phyloP scores from a whole-genome alignment of 2,329 filamentous ascomycete genomes.

The Hypomyces perniciosus region DNA sequence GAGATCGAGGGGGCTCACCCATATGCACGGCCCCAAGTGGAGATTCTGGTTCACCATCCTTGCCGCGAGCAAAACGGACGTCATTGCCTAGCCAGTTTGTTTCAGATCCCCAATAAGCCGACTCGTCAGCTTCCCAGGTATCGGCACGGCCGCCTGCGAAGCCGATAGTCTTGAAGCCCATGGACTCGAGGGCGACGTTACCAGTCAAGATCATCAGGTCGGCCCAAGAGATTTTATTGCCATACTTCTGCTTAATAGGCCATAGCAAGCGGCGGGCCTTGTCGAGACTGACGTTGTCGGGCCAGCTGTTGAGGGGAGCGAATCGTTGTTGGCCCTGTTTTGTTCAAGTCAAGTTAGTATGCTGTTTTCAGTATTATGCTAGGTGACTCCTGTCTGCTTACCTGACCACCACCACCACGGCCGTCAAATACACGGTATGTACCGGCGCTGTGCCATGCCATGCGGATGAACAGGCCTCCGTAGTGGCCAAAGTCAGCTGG shows the following conservation, averaged over 20 bases:
- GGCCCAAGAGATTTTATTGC: constrained; percentile 76
- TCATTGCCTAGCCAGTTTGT: constrained; percentile 70
- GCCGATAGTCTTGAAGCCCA: constrained; percentile 68
- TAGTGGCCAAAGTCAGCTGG: constrained; percentile 79
- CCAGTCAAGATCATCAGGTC: constrained; percentile 66
- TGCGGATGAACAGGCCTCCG: constrained; percentile 71
- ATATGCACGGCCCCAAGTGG: constrained; percentile 61
- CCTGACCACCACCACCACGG: constrained; percentile 64
- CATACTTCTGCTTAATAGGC: constrained; percentile 82
- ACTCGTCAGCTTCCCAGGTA: constrained; percentile 70
- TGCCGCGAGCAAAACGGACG: constrained; percentile 56
- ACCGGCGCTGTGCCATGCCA: constrained; percentile 76
- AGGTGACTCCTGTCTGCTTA: constrained; percentile 11
- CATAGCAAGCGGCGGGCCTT: constrained; percentile 74
- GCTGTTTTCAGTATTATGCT: neutral
- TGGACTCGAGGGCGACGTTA: constrained; percentile 71
- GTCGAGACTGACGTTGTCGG: constrained; percentile 71
- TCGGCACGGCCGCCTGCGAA: constrained; percentile 68
- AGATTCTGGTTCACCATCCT: constrained; percentile 59
- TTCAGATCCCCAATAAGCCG: constrained; percentile 72
- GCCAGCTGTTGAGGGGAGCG: constrained; percentile 74
- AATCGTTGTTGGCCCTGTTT: constrained; percentile 57
- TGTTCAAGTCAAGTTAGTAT: neutral
- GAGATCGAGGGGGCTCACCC: too few relatives aligned
- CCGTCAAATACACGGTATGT: constrained; percentile 64